Conservation (phyloP, 2,329 filamentous ascomycete species). For the Neopestalotiopsis rosae region DNA sequence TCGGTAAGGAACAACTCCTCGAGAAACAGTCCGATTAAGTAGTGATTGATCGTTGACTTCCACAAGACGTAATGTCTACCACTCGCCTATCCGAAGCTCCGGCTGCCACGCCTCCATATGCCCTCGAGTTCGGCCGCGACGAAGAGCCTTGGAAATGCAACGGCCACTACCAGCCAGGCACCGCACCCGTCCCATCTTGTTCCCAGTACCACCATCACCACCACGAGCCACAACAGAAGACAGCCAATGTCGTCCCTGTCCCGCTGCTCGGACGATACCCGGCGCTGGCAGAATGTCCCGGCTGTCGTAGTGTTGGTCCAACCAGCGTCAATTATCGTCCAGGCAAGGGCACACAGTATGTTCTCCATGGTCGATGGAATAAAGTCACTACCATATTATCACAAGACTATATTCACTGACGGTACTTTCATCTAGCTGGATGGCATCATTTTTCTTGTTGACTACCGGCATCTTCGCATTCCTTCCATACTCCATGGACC, state of each 20-base stretch:
- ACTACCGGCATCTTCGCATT: slow-evolving; percentile 1
- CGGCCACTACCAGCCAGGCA: background rate
- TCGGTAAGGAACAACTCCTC: background rate
- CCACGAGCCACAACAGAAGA: background rate
- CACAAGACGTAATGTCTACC: slow-evolving; percentile 5
- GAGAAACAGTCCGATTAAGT: background rate
- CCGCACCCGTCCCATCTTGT: background rate
- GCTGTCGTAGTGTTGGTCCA: background rate
- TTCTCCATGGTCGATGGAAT: background rate
- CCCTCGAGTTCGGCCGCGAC: background rate
- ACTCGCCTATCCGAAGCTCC: background rate
- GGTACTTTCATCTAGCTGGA: background rate
- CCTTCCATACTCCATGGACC: slow-evolving; percentile 5
- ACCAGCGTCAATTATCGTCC: background rate
- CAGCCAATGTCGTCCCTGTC: background rate
- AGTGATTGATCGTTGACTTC: background rate
- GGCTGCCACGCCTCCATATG: slow-evolving; percentile 1
- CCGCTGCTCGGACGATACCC: slow-evolving; percentile 2
- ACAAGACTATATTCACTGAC: background rate
- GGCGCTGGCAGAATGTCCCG: slow-evolving; percentile 4
- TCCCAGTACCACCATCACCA: background rate
- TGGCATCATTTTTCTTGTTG: slow-evolving; percentile 2
- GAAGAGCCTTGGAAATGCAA: background rate
- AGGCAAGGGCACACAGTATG: slow-evolving; percentile 8
- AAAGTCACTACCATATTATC: background rate